Conservation (phyloP, 192 early-diverging fungal species). For the Mortierella alpina region DNA sequence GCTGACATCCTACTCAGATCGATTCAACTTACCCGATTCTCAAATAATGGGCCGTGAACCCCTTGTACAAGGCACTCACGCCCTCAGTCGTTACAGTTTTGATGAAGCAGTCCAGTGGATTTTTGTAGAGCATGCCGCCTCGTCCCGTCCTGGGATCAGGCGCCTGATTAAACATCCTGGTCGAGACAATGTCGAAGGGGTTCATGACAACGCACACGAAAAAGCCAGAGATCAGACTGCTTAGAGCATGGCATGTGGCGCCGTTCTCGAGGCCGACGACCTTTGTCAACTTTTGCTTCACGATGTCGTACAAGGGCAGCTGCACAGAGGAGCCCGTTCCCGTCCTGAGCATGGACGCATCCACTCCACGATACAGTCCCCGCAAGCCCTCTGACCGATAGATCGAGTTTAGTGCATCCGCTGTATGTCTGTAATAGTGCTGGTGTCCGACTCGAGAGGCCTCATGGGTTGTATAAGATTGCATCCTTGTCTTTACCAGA, state of each 20-base stretch:
- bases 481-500: slow-evolving; percentile 90
- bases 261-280: slow-evolving; percentile 68
- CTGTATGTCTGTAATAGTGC: slow-evolving; percentile 82
- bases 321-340: slow-evolving; percentile 93
- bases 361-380: slow-evolving; percentile 89
- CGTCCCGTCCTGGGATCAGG: slow-evolving; percentile 40
- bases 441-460: slow-evolving; percentile 80
- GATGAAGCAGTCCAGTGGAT: slow-evolving; percentile 84
- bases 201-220: slow-evolving; percentile 94
- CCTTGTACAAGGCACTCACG: slow-evolving; percentile 88
- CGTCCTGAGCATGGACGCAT: slow-evolving; percentile 90
- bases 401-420: slow-evolving; percentile 72
- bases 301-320: slow-evolving; percentile 88
- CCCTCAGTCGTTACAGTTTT: slow-evolving; percentile 91
- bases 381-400: slow-evolving; percentile 77
- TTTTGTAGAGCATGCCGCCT: slow-evolving; percentile 81
- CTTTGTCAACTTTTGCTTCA: slow-evolving; percentile 72
- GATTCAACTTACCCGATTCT: slow-evolving; percentile 77
- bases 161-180: slow-evolving; percentile 93
- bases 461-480: slow-evolving; percentile 74
- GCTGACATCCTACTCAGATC: no score
- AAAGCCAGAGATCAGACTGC: slow-evolving; percentile 84
- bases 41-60: slow-evolving; percentile 90
- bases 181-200: slow-evolving; percentile 94
- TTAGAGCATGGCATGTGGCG: slow-evolving; percentile 76